Evolutionary conservation across 2,329 filamentous ascomycete genomes (phyloP).

Genomic region (Colletotrichum sp.): DNA sequence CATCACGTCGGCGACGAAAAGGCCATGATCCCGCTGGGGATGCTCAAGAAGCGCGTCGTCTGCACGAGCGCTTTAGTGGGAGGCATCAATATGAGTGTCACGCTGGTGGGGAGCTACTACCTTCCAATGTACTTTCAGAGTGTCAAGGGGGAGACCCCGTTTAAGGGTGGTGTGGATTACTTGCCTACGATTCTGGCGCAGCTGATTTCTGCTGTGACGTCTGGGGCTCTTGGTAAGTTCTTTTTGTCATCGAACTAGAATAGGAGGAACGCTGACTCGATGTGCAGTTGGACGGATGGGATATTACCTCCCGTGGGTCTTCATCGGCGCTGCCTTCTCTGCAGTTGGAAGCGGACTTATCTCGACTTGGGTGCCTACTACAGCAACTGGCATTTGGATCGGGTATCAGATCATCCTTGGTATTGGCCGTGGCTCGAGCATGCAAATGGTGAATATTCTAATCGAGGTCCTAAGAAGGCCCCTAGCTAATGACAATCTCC

Average conservation of each 20-base stretch:
- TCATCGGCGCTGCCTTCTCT: slow-evolving; percentile 40
- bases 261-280: background rate
- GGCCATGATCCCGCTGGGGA: slow-evolving; percentile 54
- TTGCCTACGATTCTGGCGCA: slow-evolving; percentile 45
- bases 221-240: slow-evolving; percentile 35
- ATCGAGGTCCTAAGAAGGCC: too few relatives aligned
- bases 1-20: slow-evolving; percentile 41
- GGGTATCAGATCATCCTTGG: slow-evolving; percentile 55
- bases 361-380: slow-evolving; percentile 39
- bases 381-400: slow-evolving; percentile 42
- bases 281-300: slow-evolving; percentile 31
- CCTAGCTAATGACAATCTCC: background rate
- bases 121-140: slow-evolving; percentile 59
- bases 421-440: slow-evolving; percentile 45
- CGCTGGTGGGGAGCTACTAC: slow-evolving; percentile 52
- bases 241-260: background rate
- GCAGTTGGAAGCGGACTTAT: slow-evolving; percentile 41
- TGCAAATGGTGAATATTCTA: slow-evolving; percentile 44
- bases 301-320: slow-evolving; percentile 26
- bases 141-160: slow-evolving; percentile 43
- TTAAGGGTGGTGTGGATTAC: slow-evolving; percentile 41
- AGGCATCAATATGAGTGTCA: slow-evolving; percentile 46
- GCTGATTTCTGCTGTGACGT: slow-evolving; percentile 37
- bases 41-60: slow-evolving; percentile 49
- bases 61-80: slow-evolving; percentile 44